A percentile compares a stretch with the other conserved stretches of the same genome.
phyloP scores from a whole-genome alignment of 345 rosid species.

The Populus deltoides region DNA sequence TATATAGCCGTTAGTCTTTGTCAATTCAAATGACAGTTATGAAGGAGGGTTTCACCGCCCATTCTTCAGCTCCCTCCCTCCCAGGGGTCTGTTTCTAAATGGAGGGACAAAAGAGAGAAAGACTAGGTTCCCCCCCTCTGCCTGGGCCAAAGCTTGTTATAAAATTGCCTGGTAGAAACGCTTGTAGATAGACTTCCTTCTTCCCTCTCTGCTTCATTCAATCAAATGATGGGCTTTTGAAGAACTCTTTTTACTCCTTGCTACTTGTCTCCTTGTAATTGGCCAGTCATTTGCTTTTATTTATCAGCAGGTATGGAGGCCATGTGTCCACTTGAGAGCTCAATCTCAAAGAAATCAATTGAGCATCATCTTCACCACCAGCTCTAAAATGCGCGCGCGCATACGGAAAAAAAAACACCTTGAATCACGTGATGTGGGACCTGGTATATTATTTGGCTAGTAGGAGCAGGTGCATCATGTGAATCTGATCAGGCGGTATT shows the following conservation, averaged over 20 bases:
- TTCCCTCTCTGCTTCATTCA: neutral
- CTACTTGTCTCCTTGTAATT: conserved; percentile 13
- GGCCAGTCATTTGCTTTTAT: neutral
- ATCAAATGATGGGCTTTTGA: neutral
- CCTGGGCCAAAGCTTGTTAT: neutral
- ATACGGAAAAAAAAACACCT: neutral
- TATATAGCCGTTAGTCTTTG: conserved; percentile 30
- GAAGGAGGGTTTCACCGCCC: conserved; percentile 29
- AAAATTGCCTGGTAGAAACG: neutral
- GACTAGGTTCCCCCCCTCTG: neutral
- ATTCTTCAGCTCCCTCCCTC: neutral
- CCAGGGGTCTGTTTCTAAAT: neutral
- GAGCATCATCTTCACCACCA: neutral
- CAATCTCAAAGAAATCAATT: neutral
- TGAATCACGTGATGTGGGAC: neutral
- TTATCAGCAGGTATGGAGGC: neutral
- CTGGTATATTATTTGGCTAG: neutral
- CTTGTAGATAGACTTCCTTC: neutral
- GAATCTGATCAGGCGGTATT: neutral
- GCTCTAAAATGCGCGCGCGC: neutral
- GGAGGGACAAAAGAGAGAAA: conserved; percentile 19
- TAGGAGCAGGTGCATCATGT: neutral
- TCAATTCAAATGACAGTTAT: conserved; percentile 46
- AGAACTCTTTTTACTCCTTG: neutral
- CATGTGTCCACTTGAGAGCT: neutral